phyloP scores from a whole-genome alignment of 495 filamentous ascomycete genomes.

The Podospora pseudopauciseta region DNA sequence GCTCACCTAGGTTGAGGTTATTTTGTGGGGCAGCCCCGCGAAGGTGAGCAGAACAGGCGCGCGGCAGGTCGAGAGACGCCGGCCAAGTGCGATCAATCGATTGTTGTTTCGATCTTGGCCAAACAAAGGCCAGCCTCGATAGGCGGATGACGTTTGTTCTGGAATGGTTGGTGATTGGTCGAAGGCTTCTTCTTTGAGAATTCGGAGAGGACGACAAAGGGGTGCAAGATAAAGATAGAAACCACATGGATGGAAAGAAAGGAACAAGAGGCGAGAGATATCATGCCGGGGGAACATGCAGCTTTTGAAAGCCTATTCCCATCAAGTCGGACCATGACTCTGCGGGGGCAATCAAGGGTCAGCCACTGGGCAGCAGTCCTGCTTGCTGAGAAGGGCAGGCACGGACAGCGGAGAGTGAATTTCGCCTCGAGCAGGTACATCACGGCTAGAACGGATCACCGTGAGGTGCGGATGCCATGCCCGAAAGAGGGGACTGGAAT shows the following conservation, averaged over 20 bases:
- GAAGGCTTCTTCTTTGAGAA: neutral
- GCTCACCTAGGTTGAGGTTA: conserved; percentile 22
- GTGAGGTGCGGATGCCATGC: neutral
- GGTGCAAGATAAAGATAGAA: neutral
- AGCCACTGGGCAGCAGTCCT: neutral
- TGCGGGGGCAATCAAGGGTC: neutral
- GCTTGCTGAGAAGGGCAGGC: neutral
- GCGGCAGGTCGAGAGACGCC: conserved; percentile 25
- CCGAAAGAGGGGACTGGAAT: neutral
- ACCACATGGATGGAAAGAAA: neutral
- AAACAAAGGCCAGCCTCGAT: conserved; percentile 16
- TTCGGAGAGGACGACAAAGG: neutral
- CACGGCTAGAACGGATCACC: conserved; percentile 1
- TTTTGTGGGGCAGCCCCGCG: conserved; percentile 15
- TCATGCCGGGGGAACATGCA: neutral
- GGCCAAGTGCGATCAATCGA: conserved; percentile 21
- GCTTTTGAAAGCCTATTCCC: neutral
- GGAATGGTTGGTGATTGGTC: neutral
- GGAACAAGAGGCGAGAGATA: neutral
- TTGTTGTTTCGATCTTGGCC: conserved; percentile 21
- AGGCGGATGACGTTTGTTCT: neutral
- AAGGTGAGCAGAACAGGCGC: conserved; percentile 21
- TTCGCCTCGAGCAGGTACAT: neutral
- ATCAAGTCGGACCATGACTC: neutral
- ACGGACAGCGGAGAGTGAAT: neutral